phyloP scores from a whole-genome alignment of 768 basidiomycete species.

The Lactarius tabidus region DNA sequence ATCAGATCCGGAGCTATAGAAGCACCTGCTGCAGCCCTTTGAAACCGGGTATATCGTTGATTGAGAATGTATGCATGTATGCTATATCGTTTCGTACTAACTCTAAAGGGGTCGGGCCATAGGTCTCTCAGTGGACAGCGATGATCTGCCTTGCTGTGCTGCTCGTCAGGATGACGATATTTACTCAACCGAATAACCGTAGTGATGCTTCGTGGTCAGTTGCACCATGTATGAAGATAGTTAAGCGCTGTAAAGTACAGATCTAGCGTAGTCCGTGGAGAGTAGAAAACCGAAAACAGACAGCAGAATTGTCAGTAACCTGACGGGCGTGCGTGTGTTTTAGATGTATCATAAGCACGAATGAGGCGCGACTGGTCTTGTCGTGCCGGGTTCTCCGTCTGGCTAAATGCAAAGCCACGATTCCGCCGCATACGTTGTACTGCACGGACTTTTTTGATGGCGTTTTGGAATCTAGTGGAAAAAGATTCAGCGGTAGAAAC shows the following conservation, averaged over 20 bases:
- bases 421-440: slow-evolving; percentile 95
- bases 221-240: slow-evolving; percentile 7
- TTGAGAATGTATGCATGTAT: not conserved
- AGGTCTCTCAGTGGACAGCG: not conserved
- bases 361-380: slow-evolving; percentile 88
- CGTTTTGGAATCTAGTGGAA: slow-evolving; percentile 82
- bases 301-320: slow-evolving; percentile 46
- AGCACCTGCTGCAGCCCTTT: not conserved
- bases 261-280: slow-evolving; percentile 10
- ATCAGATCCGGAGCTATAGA: slow-evolving; percentile 1
- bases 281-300: not conserved
- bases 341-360: slow-evolving; percentile 83
- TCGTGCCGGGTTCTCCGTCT: slow-evolving; percentile 80
- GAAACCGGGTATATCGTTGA: not conserved
- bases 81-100: not conserved
- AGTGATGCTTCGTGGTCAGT: not conserved
- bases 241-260: slow-evolving; percentile 23
- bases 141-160: not conserved
- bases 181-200: not conserved
- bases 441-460: slow-evolving; percentile 99
- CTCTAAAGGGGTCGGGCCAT: not conserved
- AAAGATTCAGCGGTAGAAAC: slow-evolving; percentile 20
- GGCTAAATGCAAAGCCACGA: slow-evolving; percentile 96
- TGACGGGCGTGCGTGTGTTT: slow-evolving; percentile 63
- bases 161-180: not conserved